Evolutionary conservation across 78 protist genomes (phyloP), one percentile per base, ranked within the genome.

Genomic region (Ministeria vibrans): DNA sequence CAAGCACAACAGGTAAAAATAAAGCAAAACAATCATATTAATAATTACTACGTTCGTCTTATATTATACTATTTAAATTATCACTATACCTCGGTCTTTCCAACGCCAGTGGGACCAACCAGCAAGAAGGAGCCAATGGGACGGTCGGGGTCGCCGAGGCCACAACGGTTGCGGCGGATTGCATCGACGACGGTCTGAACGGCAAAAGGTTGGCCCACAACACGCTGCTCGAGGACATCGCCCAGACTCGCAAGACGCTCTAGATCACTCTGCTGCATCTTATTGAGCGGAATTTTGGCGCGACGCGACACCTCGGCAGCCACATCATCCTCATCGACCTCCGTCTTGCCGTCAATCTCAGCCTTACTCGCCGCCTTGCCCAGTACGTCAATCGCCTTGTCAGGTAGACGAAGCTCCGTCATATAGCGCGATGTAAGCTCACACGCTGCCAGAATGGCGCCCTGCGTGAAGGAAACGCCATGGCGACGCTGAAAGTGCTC

Each of bases 341-440:
- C n/a, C 9, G 96, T 90, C 71, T 96, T 96, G 51, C 95, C 86
- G 87, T 95, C 95, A n/a, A 96, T 97, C 25, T 98, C 71, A 39
- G 55, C 44, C 39, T 63, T 83, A 55, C 98, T 96, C 75, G 96
- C 88, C 2, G 99, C 98, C 79, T 98, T 99, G 77, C 95, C 99
- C 18, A 95, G 80, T 23, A 98, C 87, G 81, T 98, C 99, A 61
- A 98, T 98, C n/a, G 98, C 97, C 80, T 94, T 94, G 88, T 98
- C 99, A 2, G 99, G 99, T 41, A 95, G 93, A 92, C 89, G 93
- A 44, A 99, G 87, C 51, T 85, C 78, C 6, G 92, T 74, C 82
- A 98, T 93, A 89, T 98, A 96, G 5, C 99, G 90, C 59, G 74
- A 69, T 44, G 97, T 51, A 30, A 95, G 90, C 78, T 79, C 86